These are phyloP conservation scores for Saturnispora halmiae DNA, from an alignment of 805 yeast species.

Conservation along the genomic window DNA sequence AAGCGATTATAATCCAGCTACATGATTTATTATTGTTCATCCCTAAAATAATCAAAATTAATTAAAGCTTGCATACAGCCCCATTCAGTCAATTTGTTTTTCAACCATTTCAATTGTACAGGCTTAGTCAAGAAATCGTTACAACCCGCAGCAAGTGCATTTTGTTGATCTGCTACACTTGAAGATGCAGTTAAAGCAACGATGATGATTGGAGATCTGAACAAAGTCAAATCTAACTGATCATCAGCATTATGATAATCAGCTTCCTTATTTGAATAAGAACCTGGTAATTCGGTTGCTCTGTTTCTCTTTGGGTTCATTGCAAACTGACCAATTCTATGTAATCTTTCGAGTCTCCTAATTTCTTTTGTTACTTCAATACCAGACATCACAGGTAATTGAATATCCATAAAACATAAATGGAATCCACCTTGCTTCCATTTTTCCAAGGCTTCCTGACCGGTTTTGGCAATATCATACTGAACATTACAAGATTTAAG, in stretches of 20 bases:
- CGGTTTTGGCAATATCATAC: conserved; percentile 82
- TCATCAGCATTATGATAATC: conserved; percentile 31
- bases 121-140: conserved; percentile 95
- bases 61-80: conserved; percentile 98
- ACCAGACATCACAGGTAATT: conserved; percentile 92
- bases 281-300: conserved; percentile 10
- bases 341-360: conserved; percentile 69
- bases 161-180: conserved; percentile 72
- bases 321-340: conserved; percentile 60
- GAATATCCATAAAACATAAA: conserved; percentile 93
- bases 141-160: conserved; percentile 95
- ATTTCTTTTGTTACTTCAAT: conserved; percentile 91
- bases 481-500: conserved; percentile 77
- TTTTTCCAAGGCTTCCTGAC: conserved; percentile 87
- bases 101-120: conserved; percentile 87
- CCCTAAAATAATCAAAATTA: conserved; percentile 88
- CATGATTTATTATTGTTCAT: conserved; percentile 23
- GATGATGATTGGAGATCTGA: conserved; percentile 91
- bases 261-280: neutral
- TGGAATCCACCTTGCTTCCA: conserved; percentile 96
- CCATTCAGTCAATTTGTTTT: conserved; percentile 93
- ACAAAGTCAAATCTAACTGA: conserved; percentile 48
- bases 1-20: too few relatives aligned
- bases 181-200: conserved; percentile 95
- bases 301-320: conserved; percentile 14